Evolutionary conservation across 306 rosid genomes (phyloP).

Genomic region (Luffa aegyptiaca): DNA sequence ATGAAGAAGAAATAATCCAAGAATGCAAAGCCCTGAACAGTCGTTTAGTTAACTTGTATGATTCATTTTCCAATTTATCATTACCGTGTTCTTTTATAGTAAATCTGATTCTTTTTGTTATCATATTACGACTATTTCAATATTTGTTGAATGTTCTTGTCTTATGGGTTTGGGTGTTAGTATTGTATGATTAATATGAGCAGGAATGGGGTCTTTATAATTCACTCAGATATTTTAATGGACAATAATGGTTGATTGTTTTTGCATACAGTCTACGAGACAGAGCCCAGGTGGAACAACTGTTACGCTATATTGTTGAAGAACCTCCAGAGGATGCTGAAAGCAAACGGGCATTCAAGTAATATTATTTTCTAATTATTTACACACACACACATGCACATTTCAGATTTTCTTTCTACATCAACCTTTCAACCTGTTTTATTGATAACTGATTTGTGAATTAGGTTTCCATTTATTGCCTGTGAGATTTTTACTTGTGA

Average conservation of each 20-base stretch:
- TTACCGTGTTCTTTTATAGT: background rate
- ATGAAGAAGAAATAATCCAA: conserved; percentile 97
- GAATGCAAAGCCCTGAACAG: conserved; percentile 98
- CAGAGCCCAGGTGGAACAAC: conserved; percentile 88
- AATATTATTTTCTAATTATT: conserved; percentile 16
- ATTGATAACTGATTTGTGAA: conserved; percentile 15
- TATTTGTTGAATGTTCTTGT: background rate
- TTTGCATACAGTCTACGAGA: conserved; percentile 65
- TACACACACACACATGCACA: background rate
- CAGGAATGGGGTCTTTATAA: background rate
- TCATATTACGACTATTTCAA: background rate
- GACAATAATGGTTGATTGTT: conserved; percentile 7
- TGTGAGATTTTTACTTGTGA: conserved; percentile 97
- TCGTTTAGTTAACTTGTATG: conserved; percentile 89
- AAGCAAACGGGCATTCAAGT: conserved; percentile 88
- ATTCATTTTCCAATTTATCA: conserved; percentile 12
- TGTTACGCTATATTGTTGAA: conserved; percentile 67
- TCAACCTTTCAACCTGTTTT: conserved; percentile 11
- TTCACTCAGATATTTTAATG: conserved; percentile 11
- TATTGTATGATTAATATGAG: background rate
- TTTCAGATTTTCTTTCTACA: conserved; percentile 6
- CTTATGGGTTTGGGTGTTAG: background rate
- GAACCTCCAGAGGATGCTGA: conserved; percentile 93
- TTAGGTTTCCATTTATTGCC: conserved; percentile 92
- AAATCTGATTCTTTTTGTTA: background rate